These are phyloP conservation scores for Saccharomyces uvarum DNA, from an alignment of 1,139 yeast genomes.

Conservation along the genomic window DNA sequence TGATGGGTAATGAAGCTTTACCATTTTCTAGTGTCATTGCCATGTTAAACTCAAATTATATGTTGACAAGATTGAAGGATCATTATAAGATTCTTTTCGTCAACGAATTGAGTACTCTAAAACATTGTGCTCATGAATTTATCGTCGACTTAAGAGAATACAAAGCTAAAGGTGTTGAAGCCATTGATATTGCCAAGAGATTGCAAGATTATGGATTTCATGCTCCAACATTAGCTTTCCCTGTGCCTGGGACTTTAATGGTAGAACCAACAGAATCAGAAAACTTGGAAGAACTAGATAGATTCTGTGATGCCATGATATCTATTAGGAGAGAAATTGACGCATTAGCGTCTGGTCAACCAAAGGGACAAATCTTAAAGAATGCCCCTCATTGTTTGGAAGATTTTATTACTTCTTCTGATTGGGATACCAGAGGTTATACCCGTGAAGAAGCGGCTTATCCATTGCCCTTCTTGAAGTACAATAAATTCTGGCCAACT, in stretches of 20 bases:
- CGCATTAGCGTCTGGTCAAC: conserved; percentile 60
- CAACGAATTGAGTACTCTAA: conserved; percentile 48
- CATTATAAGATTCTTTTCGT: conserved; percentile 74
- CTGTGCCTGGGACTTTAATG: conserved; percentile 95
- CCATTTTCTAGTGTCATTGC: conserved; percentile 84
- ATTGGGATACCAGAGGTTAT: conserved; percentile 83
- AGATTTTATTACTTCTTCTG: conserved; percentile 57
- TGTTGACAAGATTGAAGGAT: conserved; percentile 68
- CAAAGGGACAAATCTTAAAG: conserved; percentile 65
- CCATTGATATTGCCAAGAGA: conserved; percentile 93
- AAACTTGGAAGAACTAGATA: conserved; percentile 75
- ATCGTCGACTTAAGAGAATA: conserved; percentile 84
- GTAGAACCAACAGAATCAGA: conserved; percentile 97
- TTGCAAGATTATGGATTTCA: conserved; percentile 97
- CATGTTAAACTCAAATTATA: conserved; percentile 89
- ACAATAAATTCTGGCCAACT: conserved; percentile 88
- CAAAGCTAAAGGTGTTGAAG: conserved; percentile 78
- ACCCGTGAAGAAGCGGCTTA: conserved; percentile 90
- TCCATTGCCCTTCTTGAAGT: conserved; percentile 67
- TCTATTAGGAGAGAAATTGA: conserved; percentile 76
- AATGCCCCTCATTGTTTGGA: conserved; percentile 88
- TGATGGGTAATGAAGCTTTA: conserved; percentile 80
- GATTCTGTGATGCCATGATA: conserved; percentile 83
- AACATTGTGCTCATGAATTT: conserved; percentile 94
- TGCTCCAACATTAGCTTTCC: conserved; percentile 98